phyloP scores from a whole-genome alignment of 75 land plant species.

The Picea glauca region DNA sequence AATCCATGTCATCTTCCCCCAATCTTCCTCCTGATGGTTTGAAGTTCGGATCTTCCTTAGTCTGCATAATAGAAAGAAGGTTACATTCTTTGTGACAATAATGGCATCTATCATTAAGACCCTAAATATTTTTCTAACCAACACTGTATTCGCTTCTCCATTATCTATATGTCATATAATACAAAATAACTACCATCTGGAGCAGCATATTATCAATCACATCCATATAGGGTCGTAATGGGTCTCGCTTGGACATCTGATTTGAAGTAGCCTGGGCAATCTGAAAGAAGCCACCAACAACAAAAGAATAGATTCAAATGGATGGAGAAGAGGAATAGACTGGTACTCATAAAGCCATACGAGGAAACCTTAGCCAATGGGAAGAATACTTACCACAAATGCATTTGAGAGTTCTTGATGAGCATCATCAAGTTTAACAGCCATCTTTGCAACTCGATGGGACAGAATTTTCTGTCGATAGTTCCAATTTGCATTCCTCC shows the following conservation, averaged over 20 bases:
- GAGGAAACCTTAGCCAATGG: background rate
- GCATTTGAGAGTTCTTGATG: conserved; percentile 98
- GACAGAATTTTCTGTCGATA: conserved; percentile 88
- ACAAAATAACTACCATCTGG: conserved; percentile 57
- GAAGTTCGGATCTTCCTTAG: conserved; percentile 82
- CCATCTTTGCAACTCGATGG: conserved; percentile 88
- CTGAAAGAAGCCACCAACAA: conserved; percentile 32
- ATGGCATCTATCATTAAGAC: background rate
- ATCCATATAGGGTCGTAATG: conserved; percentile 89
- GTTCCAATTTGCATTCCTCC: conserved; percentile 94
- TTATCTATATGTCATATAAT: background rate
- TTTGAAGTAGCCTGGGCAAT: conserved; percentile 98
- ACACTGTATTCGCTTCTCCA: background rate
- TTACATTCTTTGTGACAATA: background rate
- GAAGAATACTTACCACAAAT: conserved; percentile 65
- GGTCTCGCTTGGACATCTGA: conserved; percentile 96
- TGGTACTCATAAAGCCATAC: background rate
- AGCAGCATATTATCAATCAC: conserved; percentile 83
- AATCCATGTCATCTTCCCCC: conserved; percentile 99
- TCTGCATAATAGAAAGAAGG: conserved; percentile 34
- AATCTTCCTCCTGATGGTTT: conserved; percentile 96
- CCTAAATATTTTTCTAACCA: background rate
- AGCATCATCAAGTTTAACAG: conserved; percentile 97
- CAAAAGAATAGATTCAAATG: background rate
- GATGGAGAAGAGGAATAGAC: background rate